phyloP scores from a whole-genome alignment of 1,284 basidiomycete genomes.

The Ustilago sp. region DNA sequence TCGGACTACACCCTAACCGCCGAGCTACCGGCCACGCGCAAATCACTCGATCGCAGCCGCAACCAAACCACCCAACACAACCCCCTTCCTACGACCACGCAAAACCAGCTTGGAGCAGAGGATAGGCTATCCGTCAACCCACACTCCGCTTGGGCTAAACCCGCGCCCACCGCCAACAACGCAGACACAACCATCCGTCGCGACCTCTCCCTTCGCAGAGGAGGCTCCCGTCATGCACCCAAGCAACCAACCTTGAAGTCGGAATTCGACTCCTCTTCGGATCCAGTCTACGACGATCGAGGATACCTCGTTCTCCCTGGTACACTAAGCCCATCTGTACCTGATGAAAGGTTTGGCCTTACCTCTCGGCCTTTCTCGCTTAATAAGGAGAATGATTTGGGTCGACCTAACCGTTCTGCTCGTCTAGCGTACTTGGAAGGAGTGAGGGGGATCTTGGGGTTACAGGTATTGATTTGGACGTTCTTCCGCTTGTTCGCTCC shows the following conservation, averaged over 20 bases:
- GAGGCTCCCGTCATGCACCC: background rate
- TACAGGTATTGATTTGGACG: conserved; percentile 57
- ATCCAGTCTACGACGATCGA: conserved; percentile 19
- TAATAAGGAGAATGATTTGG: conserved; percentile 40
- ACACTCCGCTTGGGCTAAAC: conserved; percentile 11
- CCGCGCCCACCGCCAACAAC: background rate
- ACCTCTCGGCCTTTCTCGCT: conserved; percentile 24
- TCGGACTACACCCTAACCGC: conserved; percentile 44
- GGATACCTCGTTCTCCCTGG: conserved; percentile 38
- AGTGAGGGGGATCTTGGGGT: conserved; percentile 47
- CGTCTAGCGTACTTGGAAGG: conserved; percentile 50
- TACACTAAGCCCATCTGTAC: background rate
- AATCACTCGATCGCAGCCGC: conserved; percentile 24
- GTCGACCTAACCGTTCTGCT: conserved; percentile 15
- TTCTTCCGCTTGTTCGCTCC: conserved; percentile 62
- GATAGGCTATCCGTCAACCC: conserved; percentile 28
- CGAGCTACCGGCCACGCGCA: conserved; percentile 47
- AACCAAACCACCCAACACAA: background rate
- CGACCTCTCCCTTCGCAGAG: conserved; percentile 23
- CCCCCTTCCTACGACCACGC: background rate
- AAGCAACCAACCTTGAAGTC: conserved; percentile 16
- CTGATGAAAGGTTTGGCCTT: conserved; percentile 32
- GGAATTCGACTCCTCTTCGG: conserved; percentile 13
- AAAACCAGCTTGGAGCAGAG: background rate
- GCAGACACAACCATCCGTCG: conserved; percentile 4